Base-by-base conservation (phyloP, 495 filamentous ascomycete species). In the Penicillium riverlandense region DNA sequence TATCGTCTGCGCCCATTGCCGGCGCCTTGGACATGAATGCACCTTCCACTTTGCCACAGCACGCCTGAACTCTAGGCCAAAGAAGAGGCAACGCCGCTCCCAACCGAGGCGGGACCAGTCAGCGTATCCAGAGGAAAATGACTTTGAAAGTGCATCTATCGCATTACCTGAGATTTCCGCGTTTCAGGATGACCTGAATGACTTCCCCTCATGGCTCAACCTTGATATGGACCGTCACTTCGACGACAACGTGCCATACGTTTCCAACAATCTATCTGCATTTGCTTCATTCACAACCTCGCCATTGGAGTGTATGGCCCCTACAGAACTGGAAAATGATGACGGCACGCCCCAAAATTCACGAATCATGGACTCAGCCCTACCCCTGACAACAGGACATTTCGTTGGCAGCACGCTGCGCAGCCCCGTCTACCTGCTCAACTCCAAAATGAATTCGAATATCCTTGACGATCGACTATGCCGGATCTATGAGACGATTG, bases 341-440 rank as follows among this genome's bases (percentile, higher is more conserved):
- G 22, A 22, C 22, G 22, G 0, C 4, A 6, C 4, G 22, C 22
- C 22, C 2, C 22, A 22, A 22, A 22, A 22, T 22, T 6, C 22
- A 22, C 22, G 6, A 6, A 22, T 6, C 6, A 6, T 22, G 4
- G 2, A 22, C 22, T 22, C 22, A 6, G 22, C 22, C 22, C 22
- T 22, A 22, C 22, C 2, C 22, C 4, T 6, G 4, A 22, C 29
- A 29, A 34, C 27, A 11, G 29, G 22, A 9, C 30, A 32, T 11
- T 14, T 15, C 14, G 41, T 47, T 11, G 41, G 41, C 0, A 37
- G 35, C 11, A 50, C 50, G 22, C 37, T 38, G 12, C 38, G 37
- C 29, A 62, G 55, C 22, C 55, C 58, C 6, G 42, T 58, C n/a
- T 28, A 50, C 35, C 37, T 62, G 11, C 35, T 62, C 13, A 62